phyloP scores from a whole-genome alignment of 169 alveolate genomes.

The Miamiensis avidus region DNA sequence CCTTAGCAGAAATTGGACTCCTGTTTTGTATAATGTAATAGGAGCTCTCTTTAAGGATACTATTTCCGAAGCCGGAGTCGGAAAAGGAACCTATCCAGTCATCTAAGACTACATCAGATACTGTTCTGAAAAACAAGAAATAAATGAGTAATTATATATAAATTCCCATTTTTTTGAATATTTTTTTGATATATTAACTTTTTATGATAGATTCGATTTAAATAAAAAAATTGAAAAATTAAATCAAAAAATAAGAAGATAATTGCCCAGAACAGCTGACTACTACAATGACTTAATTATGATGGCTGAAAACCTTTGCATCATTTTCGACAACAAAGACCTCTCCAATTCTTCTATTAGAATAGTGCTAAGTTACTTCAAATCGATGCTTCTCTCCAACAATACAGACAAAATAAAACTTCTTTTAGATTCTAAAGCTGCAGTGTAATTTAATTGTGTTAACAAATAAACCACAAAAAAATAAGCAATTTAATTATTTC shows the following conservation, averaged over 20 bases:
- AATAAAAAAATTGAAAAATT: slow-evolving; percentile 7
- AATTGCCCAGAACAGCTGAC: slow-evolving; percentile 4
- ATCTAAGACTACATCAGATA: slow-evolving; percentile 20
- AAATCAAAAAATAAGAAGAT: not conserved
- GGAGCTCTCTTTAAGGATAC: slow-evolving; percentile 8
- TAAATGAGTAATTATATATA: not conserved
- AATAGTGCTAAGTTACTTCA: slow-evolving; percentile 8
- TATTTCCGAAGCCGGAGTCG: slow-evolving; percentile 24
- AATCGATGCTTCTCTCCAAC: slow-evolving; percentile 2
- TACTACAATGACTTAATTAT: slow-evolving; percentile 19
- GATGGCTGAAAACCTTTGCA: slow-evolving; percentile 19
- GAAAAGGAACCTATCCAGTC: slow-evolving; percentile 12
- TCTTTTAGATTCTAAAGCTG: slow-evolving; percentile 11
- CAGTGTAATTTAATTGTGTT: not conserved
- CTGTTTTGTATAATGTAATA: slow-evolving; percentile 2
- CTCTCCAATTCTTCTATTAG: slow-evolving; percentile 3
- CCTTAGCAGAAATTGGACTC: slow-evolving; percentile 23
- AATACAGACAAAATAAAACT: slow-evolving; percentile 21
- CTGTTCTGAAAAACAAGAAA: slow-evolving; percentile 15
- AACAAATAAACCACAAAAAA: not conserved
- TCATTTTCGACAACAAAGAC: not conserved
- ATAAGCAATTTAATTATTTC: too few species aligned
- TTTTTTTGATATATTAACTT: too few species aligned
- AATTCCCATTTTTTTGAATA: too few species aligned
- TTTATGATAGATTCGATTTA: not conserved